phyloP scores from a whole-genome alignment of 2,329 filamentous ascomycete genomes.

The Penicillium sp. region DNA sequence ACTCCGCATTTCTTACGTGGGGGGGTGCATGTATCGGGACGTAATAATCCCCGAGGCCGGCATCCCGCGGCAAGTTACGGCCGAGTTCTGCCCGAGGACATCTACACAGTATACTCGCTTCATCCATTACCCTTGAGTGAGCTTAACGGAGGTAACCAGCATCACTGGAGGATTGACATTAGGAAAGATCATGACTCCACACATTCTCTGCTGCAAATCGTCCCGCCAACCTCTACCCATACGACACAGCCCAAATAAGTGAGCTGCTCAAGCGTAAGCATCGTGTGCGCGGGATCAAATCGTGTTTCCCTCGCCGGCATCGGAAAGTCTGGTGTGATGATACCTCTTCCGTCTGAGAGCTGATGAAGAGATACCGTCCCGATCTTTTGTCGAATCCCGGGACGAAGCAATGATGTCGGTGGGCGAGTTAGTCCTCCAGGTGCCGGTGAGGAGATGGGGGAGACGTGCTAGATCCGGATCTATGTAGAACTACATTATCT shows the following conservation, averaged over 20 bases:
- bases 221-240: slow-evolving; percentile 16
- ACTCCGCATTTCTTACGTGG: no score
- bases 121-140: no score
- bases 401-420: neutral
- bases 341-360: slow-evolving; percentile 19
- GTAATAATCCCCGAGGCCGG: no score
- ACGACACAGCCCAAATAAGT: slow-evolving; percentile 22
- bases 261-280: slow-evolving; percentile 27
- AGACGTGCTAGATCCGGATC: neutral
- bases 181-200: no score
- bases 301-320: slow-evolving; percentile 29
- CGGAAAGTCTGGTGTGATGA: slow-evolving; percentile 26
- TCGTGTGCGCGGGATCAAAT: slow-evolving; percentile 22
- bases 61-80: no score
- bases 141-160: no score
- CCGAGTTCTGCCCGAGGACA: no score
- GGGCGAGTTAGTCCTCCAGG: neutral
- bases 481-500: neutral
- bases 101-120: no score
- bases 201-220: no score
- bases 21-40: no score
- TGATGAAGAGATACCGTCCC: slow-evolving; percentile 22
- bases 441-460: neutral
- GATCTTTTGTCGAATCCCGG: slow-evolving; percentile 19
- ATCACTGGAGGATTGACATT: no score